These are phyloP conservation scores for Podospora pseudocomata DNA, from an alignment of 495 filamentous ascomycete genomes.

Conservation along the genomic window DNA sequence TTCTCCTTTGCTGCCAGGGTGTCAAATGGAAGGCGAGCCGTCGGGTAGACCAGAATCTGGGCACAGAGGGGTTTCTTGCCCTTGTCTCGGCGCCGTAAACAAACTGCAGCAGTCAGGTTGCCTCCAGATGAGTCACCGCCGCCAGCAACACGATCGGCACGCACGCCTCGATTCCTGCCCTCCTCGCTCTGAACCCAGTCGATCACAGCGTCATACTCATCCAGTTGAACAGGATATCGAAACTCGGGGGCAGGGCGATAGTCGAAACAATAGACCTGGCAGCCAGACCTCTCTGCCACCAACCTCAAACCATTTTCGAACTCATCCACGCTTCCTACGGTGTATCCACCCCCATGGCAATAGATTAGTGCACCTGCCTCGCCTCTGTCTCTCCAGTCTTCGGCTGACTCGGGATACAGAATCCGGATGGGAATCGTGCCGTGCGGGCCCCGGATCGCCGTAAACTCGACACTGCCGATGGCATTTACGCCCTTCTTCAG, in stretches of 20 bases:
- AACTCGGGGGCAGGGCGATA: slow-evolving; percentile 41
- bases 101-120: slow-evolving; percentile 37
- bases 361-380: slow-evolving; percentile 32
- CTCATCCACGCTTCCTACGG: slow-evolving; percentile 37
- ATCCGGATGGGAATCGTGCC: slow-evolving; percentile 36
- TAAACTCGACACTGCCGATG: slow-evolving; percentile 34
- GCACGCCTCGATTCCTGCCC: slow-evolving; percentile 24
- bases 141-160: slow-evolving; percentile 26
- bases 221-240: slow-evolving; percentile 34
- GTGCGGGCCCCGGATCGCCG: slow-evolving; percentile 35
- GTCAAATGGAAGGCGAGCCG: slow-evolving; percentile 37
- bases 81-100: slow-evolving; percentile 27
- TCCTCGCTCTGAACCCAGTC: slow-evolving; percentile 28
- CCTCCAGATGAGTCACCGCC: slow-evolving; percentile 38
- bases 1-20: slow-evolving; percentile 35
- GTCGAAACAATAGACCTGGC: slow-evolving; percentile 32
- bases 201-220: slow-evolving; percentile 33
- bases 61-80: slow-evolving; percentile 24
- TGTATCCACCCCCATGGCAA: slow-evolving; percentile 43
- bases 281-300: slow-evolving; percentile 26
- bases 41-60: slow-evolving; percentile 38
- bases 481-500: slow-evolving; percentile 21
- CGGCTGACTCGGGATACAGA: slow-evolving; percentile 27
- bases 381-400: slow-evolving; percentile 8
- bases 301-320: slow-evolving; percentile 38